Evolutionary conservation across 768 basidiomycete species (phyloP).

Genomic region (Kwoniella newhampshirensis): DNA sequence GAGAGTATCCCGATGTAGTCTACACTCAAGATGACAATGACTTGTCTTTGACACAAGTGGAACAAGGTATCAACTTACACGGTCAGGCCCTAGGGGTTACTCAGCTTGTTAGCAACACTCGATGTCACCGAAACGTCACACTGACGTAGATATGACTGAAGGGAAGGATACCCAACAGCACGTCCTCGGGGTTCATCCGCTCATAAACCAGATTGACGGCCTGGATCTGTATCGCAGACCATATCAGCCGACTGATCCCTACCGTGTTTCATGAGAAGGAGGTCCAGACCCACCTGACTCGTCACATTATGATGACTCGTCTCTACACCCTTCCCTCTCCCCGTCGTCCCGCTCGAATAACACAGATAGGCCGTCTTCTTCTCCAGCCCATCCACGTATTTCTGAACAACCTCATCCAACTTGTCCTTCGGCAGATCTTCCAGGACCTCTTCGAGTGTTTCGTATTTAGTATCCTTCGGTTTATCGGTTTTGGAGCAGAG

Average conservation of each 20-base stretch:
- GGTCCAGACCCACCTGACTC: constrained; percentile 53
- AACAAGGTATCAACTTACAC: too few relatives aligned
- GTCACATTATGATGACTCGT: constrained; percentile 62
- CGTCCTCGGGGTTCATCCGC: constrained; percentile 56
- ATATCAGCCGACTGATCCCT: background rate
- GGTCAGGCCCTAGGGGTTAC: constrained; percentile 14
- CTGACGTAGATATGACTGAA: constrained; percentile 60
- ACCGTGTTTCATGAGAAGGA: background rate
- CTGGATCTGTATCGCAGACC: constrained; percentile 48
- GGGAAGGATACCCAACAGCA: constrained; percentile 66
- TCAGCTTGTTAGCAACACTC: background rate
- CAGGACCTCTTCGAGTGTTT: constrained; percentile 40
- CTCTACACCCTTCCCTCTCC: constrained; percentile 52
- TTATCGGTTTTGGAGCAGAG: constrained; percentile 51
- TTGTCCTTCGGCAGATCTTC: background rate
- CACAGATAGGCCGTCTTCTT: constrained; percentile 49
- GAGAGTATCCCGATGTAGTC: too few relatives aligned
- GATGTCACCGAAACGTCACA: background rate
- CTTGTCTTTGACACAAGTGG: too few relatives aligned
- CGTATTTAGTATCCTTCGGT: constrained; percentile 6
- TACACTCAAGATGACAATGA: too few relatives aligned
- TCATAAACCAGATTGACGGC: constrained; percentile 60
- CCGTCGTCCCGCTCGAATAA: constrained; percentile 53
- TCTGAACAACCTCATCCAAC: too few relatives aligned
- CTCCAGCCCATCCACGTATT: constrained; percentile 21